Base-by-base conservation (phyloP, 495 filamentous ascomycete genomes). In the Halenospora varia region DNA sequence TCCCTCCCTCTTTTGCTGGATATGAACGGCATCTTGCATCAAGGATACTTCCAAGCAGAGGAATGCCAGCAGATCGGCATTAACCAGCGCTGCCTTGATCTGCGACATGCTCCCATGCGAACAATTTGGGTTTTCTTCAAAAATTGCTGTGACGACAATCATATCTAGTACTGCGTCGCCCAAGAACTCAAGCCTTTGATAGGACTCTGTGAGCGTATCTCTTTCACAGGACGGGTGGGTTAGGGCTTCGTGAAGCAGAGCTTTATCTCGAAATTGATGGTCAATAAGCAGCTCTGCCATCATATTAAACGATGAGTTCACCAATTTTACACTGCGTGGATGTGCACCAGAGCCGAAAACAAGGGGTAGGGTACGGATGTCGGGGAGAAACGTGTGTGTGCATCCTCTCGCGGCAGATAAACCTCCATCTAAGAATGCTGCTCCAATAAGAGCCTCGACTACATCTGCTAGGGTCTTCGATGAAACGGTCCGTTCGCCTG, bases 171-270 rank as follows among this genome's bases (percentile, higher is more conserved):
- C 29, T 35, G 13, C 13, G 13, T 35, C 29, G 29, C 29, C 29
- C 13, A 35, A 35, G 29, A 35, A 35, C 29, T 35, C 29, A 35
- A 35, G 29, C 29, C 29, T 35, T 35, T 35, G 13, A 13, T 35
- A 35, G 20, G 44, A 47, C 44, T 47, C 44, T 47, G n/a, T 47
- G n/a, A 47, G 44, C 15, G 44, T 47, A n/a, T 47, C 44, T 17
- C 44, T 47, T 47, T 47, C 44, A 17, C n/a, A 47, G 29, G 29
- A 35, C 29, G 29, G 29, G 13, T 35, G 13, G 29, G 29, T 35
- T 35, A 35, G 29, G 29, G 29, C 29, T 13, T 35, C 29, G 6
- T 35, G 13, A 35, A 35, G 29, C 13, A 35, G 29, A 35, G 4
- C 29, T 35, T 35, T 35, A 35, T 35, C 29, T 35, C 4, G 29